Conservation (phyloP, 2,329 filamentous ascomycete genomes). For the Cercospora sp. region DNA sequence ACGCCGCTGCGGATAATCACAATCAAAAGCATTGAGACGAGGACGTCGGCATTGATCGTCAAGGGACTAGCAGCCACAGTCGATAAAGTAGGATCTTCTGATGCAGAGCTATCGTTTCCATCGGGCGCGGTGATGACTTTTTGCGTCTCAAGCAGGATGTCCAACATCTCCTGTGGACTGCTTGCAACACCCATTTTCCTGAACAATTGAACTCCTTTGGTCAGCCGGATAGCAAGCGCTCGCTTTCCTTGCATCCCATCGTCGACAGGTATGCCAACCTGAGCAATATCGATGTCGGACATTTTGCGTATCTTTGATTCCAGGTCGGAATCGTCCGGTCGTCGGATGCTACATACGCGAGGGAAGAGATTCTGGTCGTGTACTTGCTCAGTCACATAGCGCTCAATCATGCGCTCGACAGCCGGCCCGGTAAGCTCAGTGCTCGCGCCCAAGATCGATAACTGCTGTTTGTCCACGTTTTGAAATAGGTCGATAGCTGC, state of each 20-base stretch:
- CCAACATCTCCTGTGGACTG: slow-evolving; percentile 87
- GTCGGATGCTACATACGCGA: slow-evolving; percentile 72
- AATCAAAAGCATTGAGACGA: slow-evolving; percentile 86
- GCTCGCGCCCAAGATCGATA: slow-evolving; percentile 86
- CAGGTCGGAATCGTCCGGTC: slow-evolving; percentile 80
- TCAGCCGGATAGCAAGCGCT: slow-evolving; percentile 74
- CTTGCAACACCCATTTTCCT: slow-evolving; percentile 76
- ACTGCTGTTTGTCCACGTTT: slow-evolving; percentile 89
- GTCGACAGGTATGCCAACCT: slow-evolving; percentile 85
- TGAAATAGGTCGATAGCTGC: slow-evolving; percentile 95
- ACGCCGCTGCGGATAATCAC: slow-evolving; percentile 91
- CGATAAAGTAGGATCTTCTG: slow-evolving; percentile 43
- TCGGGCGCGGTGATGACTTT: slow-evolving; percentile 70
- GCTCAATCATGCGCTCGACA: slow-evolving; percentile 91
- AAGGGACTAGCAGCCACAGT: slow-evolving; percentile 49
- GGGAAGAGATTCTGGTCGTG: slow-evolving; percentile 84
- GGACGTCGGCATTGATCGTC: slow-evolving; percentile 81
- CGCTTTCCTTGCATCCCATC: slow-evolving; percentile 76
- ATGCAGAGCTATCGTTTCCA: slow-evolving; percentile 36
- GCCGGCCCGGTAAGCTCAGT: slow-evolving; percentile 90
- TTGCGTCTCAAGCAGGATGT: slow-evolving; percentile 74
- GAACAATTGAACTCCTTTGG: slow-evolving; percentile 82
- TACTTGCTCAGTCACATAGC: slow-evolving; percentile 89
- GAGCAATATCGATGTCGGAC: slow-evolving; percentile 89
- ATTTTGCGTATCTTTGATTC: slow-evolving; percentile 90